Base-by-base conservation (phyloP, 768 basidiomycete genomes). In the Trametes sanguinea region DNA sequence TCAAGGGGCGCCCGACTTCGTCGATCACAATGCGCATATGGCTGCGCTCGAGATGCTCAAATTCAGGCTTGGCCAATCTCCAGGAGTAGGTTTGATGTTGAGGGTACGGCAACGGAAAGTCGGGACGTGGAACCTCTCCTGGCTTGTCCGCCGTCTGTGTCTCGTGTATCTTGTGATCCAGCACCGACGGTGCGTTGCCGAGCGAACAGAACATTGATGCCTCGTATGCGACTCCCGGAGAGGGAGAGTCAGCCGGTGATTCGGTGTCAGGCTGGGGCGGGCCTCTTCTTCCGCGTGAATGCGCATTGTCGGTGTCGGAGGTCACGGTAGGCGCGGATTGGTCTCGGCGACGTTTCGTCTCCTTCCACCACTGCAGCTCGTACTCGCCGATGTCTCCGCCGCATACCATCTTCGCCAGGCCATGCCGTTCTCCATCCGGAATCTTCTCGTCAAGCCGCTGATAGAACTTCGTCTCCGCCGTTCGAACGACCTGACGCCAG, bases 1-100 rank as follows among this genome's bases (percentile, higher is more conserved):
- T 57, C 7, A 57, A 4, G 0, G 55, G 55, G n/a, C 51, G 55
- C 3, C 61, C 61, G 2, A 62, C 54, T 17, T 57, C 44, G 10
- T 58, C 53, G 6, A 59, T 37, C 4, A 65, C 56, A 5, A 65
- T 45, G 8, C 65, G 53, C 45, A 60, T 59, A 44, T 62, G 65
- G 43, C 54, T 60, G 5, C 65, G 61, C 14, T 65, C 61, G 1
- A 22, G 44, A 16, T 57, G 27, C 43, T 10, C 27, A 6, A 9
- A 42, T n/a, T 1, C 13, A 33, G 2, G 17, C 8, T 1, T 44
- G 22, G 1, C 8, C 1, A 52, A 16, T 2, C 55, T 33, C 61
- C 55, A 62, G 0, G 61, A 52, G 29, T 46, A 62, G 5, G 61
- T 62, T 43, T 62, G 55, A 10, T 62, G 61, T 29, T 57, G 61